Conservation (phyloP, 2,329 filamentous ascomycete species). For the Fusarium secorum region DNA sequence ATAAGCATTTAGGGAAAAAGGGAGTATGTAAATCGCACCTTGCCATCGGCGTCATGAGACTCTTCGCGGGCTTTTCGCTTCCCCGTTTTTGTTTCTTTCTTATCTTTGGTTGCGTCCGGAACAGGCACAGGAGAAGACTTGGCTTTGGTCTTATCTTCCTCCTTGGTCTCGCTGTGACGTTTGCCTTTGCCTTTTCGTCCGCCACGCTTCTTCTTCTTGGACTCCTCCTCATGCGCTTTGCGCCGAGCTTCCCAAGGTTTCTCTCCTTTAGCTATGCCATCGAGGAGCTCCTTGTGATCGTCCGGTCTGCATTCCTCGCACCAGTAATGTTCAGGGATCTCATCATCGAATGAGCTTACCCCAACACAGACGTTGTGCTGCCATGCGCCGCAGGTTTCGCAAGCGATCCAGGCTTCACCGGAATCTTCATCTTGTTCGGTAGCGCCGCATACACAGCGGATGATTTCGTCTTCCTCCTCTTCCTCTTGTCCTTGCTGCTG, state of each 20-base stretch:
- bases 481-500: slow-evolving; percentile 61
- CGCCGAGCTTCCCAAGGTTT: slow-evolving; percentile 83
- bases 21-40: slow-evolving; percentile 51
- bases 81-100: slow-evolving; percentile 56
- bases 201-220: slow-evolving; percentile 64
- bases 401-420: slow-evolving; percentile 93
- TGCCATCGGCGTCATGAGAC: slow-evolving; percentile 60
- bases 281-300: slow-evolving; percentile 81
- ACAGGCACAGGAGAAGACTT: slow-evolving; percentile 52
- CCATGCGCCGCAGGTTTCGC: slow-evolving; percentile 92
- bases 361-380: slow-evolving; percentile 98
- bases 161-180: slow-evolving; percentile 69
- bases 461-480: slow-evolving; percentile 70
- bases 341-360: slow-evolving; percentile 77
- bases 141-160: slow-evolving; percentile 62
- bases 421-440: slow-evolving; percentile 86
- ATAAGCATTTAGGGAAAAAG: background rate
- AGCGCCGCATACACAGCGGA: slow-evolving; percentile 92
- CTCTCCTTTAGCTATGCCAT: slow-evolving; percentile 80
- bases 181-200: slow-evolving; percentile 72
- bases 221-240: slow-evolving; percentile 68
- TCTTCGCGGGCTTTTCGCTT: slow-evolving; percentile 68
- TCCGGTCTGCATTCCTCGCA: slow-evolving; percentile 90
- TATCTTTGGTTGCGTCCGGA: slow-evolving; percentile 54
- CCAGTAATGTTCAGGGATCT: slow-evolving; percentile 85